Evolutionary conservation across 441 rosid genomes (phyloP), one percentile per base, ranked within the genome.

Genomic region (Pelargonium fulgidum): DNA sequence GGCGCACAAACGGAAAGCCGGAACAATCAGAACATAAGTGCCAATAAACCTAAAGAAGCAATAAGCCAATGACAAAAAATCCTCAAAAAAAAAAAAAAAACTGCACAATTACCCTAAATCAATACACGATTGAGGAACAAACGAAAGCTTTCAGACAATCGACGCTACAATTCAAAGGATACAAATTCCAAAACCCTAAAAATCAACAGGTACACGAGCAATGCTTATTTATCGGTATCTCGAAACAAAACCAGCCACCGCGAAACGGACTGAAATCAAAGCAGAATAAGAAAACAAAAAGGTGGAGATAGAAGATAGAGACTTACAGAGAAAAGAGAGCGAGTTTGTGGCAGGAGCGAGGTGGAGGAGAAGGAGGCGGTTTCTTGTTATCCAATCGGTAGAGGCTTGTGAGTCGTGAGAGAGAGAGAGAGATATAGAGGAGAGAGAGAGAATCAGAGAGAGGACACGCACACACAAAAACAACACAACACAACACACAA

Each of bases 81-180:
- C 8, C 29, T 7, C 64, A 44, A 48, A 22, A 29, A 11, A 39
- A 65, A 2, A 66, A 11, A 22, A 68, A 42, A 2, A 66, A 54
- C 39, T 20, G 24, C 48, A 42, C 64, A 29, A 66, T 69, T 77
- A 72, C 78, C 83, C 77, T 77, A 77, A 48, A 65, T 65, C 5
- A 64, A 7, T 61, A 62, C 42, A 22, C 24, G 41, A 66, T 14
- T 24, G 39, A 22, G 17, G 11, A 36, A 16, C 48, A 44, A 1
- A 9, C 14, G 52, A 45, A 9, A 45, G 0, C 52, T 45, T 13
- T 33, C 6, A 2, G 6, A 41, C n/a, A 41, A 59, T 54, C 4
- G 16, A 36, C 39, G 7, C 65, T 16, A n/a, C 50, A 62, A 61
- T 42, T 36, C 17, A n/a, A 36, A 59, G 41, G 11, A 29, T 16